Conservation (phyloP, 768 basidiomycete genomes). For the Hericium alpestre region DNA sequence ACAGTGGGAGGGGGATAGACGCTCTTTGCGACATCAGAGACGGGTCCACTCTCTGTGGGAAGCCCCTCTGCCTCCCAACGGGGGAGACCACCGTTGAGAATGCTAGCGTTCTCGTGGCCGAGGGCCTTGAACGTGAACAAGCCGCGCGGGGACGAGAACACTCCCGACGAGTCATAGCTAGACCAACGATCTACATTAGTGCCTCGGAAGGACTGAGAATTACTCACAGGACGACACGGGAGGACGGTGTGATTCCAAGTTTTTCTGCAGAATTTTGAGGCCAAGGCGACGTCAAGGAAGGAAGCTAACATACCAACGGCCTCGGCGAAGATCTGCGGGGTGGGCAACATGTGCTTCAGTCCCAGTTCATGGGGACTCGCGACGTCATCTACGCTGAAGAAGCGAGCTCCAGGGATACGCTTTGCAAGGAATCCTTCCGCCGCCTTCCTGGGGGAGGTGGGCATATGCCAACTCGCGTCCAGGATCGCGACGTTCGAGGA, state of each 20-base stretch:
- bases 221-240: conserved; percentile 72
- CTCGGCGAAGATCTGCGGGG: conserved; percentile 53
- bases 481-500: conserved; percentile 31
- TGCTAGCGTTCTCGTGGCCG: conserved; percentile 75
- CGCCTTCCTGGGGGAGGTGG: conserved; percentile 64
- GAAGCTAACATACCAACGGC: conserved; percentile 57
- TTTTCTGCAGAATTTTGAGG: conserved; percentile 30
- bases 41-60: conserved; percentile 32
- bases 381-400: conserved; percentile 74
- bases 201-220: neutral
- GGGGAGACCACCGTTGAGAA: conserved; percentile 90
- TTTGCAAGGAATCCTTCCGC: conserved; percentile 56
- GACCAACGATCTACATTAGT: neutral
- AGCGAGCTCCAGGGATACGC: conserved; percentile 62
- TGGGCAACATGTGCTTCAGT: conserved; percentile 92
- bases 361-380: conserved; percentile 66
- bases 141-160: conserved; percentile 88
- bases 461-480: conserved; percentile 94
- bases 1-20: conserved; percentile 46
- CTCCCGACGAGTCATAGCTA: conserved; percentile 83
- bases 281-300: neutral
- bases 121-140: conserved; percentile 92
- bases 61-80: conserved; percentile 64
- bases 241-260: conserved; percentile 60
- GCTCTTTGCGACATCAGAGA: conserved; percentile 16